A percentile compares a stretch with the other conserved stretches of the same genome.
Conservation (phyloP, 1,284 basidiomycete genomes). For the Sanghuangporus baumii region DNA sequence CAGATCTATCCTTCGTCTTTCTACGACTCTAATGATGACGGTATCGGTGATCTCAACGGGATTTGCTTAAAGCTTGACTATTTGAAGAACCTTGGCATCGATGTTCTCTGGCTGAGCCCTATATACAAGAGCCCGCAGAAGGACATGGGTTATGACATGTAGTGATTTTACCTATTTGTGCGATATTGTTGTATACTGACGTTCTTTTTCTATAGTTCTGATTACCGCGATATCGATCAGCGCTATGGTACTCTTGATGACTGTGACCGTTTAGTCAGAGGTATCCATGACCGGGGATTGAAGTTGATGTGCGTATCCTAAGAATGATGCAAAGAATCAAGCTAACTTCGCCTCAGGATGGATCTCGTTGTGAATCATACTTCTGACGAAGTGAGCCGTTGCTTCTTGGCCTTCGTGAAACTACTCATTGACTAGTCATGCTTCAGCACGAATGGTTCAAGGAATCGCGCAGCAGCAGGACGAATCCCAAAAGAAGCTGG, state of each 20-base stretch:
- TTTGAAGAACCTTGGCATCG: conserved; percentile 62
- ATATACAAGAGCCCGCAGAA: conserved; percentile 66
- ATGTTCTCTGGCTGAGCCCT: conserved; percentile 72
- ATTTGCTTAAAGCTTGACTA: conserved; percentile 66
- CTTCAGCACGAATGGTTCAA: conserved; percentile 68
- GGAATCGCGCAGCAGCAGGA: conserved; percentile 53
- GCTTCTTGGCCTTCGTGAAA: neutral
- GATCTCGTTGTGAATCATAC: conserved; percentile 82
- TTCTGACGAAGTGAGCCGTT: conserved; percentile 51
- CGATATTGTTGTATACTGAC: neutral
- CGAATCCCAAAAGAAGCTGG: conserved; percentile 62
- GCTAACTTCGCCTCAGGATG: conserved; percentile 39
- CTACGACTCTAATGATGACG: conserved; percentile 69
- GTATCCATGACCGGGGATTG: conserved; percentile 60
- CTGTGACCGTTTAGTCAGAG: conserved; percentile 59
- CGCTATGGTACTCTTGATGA: conserved; percentile 71
- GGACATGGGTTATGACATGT: conserved; percentile 77
- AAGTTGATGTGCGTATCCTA: conserved; percentile 51
- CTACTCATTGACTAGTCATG: neutral
- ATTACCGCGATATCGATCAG: conserved; percentile 70
- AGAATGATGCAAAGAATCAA: conserved; percentile 2
- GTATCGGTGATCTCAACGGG: conserved; percentile 69
- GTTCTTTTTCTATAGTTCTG: conserved; percentile 37
- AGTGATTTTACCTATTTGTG: conserved; percentile 16
- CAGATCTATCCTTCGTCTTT: conserved; percentile 78